A percentile compares a stretch with the other conserved stretches of the same genome.
phyloP scores from a whole-genome alignment of 225 moss, liverwort and hornwort species.

The Bryum argenteum region DNA sequence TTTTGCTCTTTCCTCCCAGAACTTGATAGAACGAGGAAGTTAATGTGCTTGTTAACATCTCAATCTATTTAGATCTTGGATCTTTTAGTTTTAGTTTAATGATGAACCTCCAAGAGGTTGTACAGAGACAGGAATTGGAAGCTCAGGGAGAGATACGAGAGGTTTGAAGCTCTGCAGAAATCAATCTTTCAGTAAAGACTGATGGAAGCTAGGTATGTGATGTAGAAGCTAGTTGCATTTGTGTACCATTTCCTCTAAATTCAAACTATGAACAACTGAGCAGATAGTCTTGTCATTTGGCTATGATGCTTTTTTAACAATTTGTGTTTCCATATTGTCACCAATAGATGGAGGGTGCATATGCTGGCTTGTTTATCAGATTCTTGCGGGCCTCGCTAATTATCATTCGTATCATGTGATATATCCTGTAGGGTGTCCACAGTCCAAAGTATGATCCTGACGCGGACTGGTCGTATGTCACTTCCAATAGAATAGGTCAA shows the following conservation, averaged over 20 bases:
- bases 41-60: conserved; percentile 33
- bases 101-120: conserved; percentile 9
- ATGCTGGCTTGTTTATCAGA: background rate
- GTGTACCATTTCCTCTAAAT: background rate
- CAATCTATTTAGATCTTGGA: background rate
- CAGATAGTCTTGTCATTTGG: background rate
- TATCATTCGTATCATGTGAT: background rate
- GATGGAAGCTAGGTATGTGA: conserved; percentile 6
- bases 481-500: conserved; percentile 7
- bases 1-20: background rate
- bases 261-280: background rate
- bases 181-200: background rate
- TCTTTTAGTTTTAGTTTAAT: conserved; percentile 11
- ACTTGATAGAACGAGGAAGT: conserved; percentile 17
- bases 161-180: background rate
- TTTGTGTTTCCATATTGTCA: background rate
- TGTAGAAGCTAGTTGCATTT: conserved; percentile 16
- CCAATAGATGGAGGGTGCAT: background rate
- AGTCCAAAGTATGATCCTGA: background rate
- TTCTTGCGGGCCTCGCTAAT: background rate
- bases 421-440: background rate
- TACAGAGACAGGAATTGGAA: conserved; percentile 3
- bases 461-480: background rate
- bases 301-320: background rate
- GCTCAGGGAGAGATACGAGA: background rate